Base-by-base conservation (phyloP, 768 basidiomycete genomes). In the Jaapia argillacea region DNA sequence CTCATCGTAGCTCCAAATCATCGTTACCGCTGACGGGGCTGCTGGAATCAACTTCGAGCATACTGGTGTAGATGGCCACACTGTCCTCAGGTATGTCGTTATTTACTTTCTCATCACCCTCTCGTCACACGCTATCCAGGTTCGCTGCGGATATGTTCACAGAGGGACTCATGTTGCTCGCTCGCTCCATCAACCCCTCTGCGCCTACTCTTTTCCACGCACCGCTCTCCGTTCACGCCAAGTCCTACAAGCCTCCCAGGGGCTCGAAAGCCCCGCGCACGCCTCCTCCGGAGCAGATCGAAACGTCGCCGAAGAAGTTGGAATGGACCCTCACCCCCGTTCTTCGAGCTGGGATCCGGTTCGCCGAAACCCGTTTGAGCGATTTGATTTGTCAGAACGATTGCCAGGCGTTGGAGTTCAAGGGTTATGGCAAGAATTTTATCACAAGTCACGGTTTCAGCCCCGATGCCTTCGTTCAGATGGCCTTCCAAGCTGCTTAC, bases 1-100 rank as follows among this genome's bases (percentile, higher is more conserved):
- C n/a, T n/a, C n/a, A n/a, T n/a, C n/a, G n/a, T 36, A 92, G 88
- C 75, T 98, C 28, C 94, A 99, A 69, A 96, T 99, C 54, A 97
- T 99, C 51, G 86, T 98, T 6, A 86, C 83, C 44, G 83, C 85
- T 0, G 88, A 96, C 59, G 94, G 94, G 3, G 77, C 90, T 2
- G 91, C 94, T 0, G 94, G 94, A 2, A 92, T 99, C 64, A 97
- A 98, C 63, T 99, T 98, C 56, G 94, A 99, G 57, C 94, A 99
- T 57, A 92, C 91, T 0, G 92, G 91, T 44, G 93, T 99, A 5
- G 94, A 99, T 50, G 94, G 94, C 3, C 93, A 97, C 59, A 97
- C 93, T 0, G 92, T 97, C 3, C 70, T 97, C 18, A 74, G 90
- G 73, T 85, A 51, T 13, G n/a, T 53, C 49, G 36, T 2, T 24